Base-by-base conservation (phyloP, 2,329 filamentous ascomycete species). In the Sarocladiaceae sp. region DNA sequence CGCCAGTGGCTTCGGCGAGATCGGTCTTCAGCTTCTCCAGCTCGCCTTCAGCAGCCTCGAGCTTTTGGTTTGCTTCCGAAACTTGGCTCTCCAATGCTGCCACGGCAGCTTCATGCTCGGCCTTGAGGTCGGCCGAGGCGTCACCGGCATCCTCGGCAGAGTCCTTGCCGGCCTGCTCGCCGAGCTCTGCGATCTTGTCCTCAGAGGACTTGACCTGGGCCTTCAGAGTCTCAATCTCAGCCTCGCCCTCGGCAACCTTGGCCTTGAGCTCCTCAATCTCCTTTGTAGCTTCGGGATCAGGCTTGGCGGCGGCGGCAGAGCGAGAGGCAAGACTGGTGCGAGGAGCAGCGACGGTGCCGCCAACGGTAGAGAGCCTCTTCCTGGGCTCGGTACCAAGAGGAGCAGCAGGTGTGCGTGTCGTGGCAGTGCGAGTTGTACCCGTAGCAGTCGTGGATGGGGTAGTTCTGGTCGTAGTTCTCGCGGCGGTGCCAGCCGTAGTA, bases 241-340 rank as follows among this genome's bases (percentile, higher is more conserved):
- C 64, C 60, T 85, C 80, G 56, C 79, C 82, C 28, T 79, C 74
- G 4, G 73, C 71, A 20, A 86, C 70, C 66, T 84, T 83, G 7
- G 71, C 65, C 69, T 82, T 85, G 39, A 86, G 71, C 42, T 81
- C 76, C 48, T 85, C 82, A 3, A 80, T 68, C 59, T 82, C 80
- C 66, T 81, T 84, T 18, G 74, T 63, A 7, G 67, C 58, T 11
- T 74, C 71, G 15, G 71, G 64, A 20, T 73, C 70, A 29, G 71
- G 64, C 10, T 62, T 63, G 15, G 71, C 60, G n/a, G 71, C 53
- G 4, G 69, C 46, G 18, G 35, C 15, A n/a, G 35, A 22, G 64
- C 78, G 75, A 11, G 18, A 51, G 17, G 50, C 50, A 48, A 29
- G 50, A 3, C 70, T 56, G 3, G 72, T 62, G 29, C 71, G 66